phyloP scores from a whole-genome alignment of 768 basidiomycete genomes.

The Cyclocybe cylindracea region DNA sequence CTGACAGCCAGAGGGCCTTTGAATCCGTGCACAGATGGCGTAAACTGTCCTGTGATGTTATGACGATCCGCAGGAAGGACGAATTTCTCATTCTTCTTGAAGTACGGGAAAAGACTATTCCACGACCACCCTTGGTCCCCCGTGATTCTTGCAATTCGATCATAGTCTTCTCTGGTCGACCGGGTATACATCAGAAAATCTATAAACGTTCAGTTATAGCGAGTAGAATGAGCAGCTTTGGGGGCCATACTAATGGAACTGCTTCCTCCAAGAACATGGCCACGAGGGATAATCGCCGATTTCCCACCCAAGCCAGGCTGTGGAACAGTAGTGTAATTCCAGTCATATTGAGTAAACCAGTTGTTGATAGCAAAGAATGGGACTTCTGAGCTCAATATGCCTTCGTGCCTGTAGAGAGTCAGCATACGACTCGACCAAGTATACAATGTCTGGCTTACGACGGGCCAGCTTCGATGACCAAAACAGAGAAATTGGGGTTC shows the following conservation, averaged over 20 bases:
- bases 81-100: constrained; percentile 17
- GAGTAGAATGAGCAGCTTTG: not conserved
- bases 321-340: constrained; percentile 30
- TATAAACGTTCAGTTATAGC: not conserved
- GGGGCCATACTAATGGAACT: constrained; percentile 16
- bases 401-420: constrained; percentile 16
- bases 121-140: constrained; percentile 50
- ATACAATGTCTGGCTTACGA: constrained; percentile 36
- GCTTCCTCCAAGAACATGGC: constrained; percentile 29
- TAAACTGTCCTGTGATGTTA: constrained; percentile 25
- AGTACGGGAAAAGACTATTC: constrained; percentile 22
- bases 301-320: constrained; percentile 24
- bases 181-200: constrained; percentile 29
- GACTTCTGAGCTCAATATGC: constrained; percentile 19
- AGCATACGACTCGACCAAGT: not conserved
- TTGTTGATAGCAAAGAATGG: constrained; percentile 19
- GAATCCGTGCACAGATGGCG: constrained; percentile 27
- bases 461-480: constrained; percentile 54
- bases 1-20: constrained; percentile 22
- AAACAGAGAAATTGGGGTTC: constrained; percentile 43
- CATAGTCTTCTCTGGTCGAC: constrained; percentile 44
- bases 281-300: constrained; percentile 17
- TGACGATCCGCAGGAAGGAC: constrained; percentile 18
- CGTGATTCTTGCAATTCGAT: constrained; percentile 47
- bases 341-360: constrained; percentile 21